Evolutionary conservation across 108 stramenopile species (phyloP), one percentile per base, ranked within the genome.

Genomic region (Cyclostephanos invisitatus): DNA sequence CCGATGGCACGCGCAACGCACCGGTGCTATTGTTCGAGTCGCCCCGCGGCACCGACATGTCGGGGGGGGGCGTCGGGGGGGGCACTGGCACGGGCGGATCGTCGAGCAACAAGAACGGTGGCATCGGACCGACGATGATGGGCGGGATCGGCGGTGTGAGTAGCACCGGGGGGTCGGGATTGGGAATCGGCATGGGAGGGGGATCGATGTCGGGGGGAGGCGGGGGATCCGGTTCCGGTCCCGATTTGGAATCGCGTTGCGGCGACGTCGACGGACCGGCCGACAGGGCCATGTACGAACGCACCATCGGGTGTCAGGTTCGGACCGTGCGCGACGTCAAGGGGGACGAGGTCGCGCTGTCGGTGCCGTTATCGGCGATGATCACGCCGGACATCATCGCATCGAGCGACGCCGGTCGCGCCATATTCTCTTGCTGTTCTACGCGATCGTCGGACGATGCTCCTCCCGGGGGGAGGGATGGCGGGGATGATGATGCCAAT

Each of bases 1-100:
- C 93, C 10, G 93, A 92, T 73, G 93, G 93, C 36, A 91, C 91
- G 29, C 86, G 85, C 49, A 94, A 94, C 64, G 93, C 93, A 18
- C 93, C 91, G 8, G 81, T 94, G 15, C 78, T 92, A 54, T 56
- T 64, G 28, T 87, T 87, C 75, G 84, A 72, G 36, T 28, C 75
- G 14, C 68, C 66, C 21, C 56, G 56, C 28, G 12, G n/a, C 18
- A 2, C 60, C 9, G 60, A 51, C 20, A 24, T 49, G 37, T 37
- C 38, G 21, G 18, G 3, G 35, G 35, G 2, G 6, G 58, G 58
- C 15, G 53, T 7, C 27, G 22, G 22, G 29, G 56, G 56, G 10
- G 63, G 62, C 2, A 27, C 27, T 9, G 12, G n/a, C 1, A 11
- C 8, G 36, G 7, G 7, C 36, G 36, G 12, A 14, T 46, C 44